Evolutionary conservation across 2,329 filamentous ascomycete species (phyloP).

Genomic region (Botrytis paeoniae): DNA sequence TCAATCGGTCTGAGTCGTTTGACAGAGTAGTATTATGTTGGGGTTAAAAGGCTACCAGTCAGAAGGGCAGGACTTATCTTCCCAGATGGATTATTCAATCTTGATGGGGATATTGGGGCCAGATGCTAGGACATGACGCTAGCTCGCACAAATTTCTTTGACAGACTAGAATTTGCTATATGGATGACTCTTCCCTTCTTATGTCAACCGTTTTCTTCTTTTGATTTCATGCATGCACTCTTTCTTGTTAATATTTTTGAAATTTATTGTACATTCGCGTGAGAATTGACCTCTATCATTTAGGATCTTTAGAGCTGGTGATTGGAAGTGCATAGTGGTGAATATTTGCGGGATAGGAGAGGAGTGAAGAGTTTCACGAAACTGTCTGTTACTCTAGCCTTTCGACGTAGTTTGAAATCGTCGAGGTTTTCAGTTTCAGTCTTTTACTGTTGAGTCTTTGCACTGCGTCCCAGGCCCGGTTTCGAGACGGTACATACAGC

Average conservation of each 20-base stretch:
- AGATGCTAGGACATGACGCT: background rate
- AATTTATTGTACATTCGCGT: background rate
- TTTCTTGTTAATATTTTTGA: background rate
- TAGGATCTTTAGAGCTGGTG: background rate
- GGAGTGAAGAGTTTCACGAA: constrained; percentile 2
- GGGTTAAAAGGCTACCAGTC: background rate
- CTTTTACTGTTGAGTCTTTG: background rate
- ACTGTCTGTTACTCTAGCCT: constrained; percentile 10
- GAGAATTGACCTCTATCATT: background rate
- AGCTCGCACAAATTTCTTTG: constrained; percentile 4
- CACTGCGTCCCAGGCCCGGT: background rate
- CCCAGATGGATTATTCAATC: background rate
- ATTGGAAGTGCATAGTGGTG: background rate
- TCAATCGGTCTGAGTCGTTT: constrained; percentile 1
- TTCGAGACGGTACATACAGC: background rate
- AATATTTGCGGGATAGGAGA: background rate
- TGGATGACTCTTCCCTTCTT: background rate
- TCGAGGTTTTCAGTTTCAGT: constrained; percentile 12
- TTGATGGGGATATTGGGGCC: background rate
- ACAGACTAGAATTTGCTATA: background rate
- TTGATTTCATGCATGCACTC: background rate
- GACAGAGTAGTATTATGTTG: constrained; percentile 11
- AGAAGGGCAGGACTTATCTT: constrained; percentile 7
- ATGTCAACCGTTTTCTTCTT: background rate
- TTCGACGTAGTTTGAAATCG: constrained; percentile 17